Evolutionary conservation across 768 basidiomycete genomes (phyloP).

Genomic region (Trametes gibbosa): DNA sequence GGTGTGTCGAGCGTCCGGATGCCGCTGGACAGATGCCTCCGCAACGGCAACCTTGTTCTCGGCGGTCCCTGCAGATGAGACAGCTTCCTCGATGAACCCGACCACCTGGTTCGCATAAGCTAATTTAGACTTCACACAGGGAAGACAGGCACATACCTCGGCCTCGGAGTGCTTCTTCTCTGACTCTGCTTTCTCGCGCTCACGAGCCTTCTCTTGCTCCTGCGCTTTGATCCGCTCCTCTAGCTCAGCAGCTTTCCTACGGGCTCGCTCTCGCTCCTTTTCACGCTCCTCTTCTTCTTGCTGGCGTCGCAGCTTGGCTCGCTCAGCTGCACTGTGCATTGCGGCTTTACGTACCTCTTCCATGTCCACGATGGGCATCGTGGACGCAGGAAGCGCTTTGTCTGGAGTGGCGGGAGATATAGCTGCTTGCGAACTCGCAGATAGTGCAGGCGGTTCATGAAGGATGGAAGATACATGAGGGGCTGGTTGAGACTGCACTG

Average conservation of each 20-base stretch:
- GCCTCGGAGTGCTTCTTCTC: slow-evolving; percentile 19
- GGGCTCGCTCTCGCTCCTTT: slow-evolving; percentile 76
- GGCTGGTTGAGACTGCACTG: slow-evolving; percentile 29
- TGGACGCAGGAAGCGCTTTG: slow-evolving; percentile 18
- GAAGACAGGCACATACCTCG: slow-evolving; percentile 17
- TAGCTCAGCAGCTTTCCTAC: slow-evolving; percentile 73
- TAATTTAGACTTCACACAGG: not conserved
- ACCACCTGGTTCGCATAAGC: slow-evolving; percentile 36
- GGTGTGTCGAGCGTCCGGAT: slow-evolving; percentile 1
- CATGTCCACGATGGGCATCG: slow-evolving; percentile 32
- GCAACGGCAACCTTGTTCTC: slow-evolving; percentile 2
- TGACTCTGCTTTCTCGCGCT: slow-evolving; percentile 9
- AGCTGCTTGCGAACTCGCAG: slow-evolving; percentile 14
- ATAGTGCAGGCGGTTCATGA: slow-evolving; percentile 15
- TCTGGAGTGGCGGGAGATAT: slow-evolving; percentile 18
- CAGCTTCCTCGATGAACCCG: slow-evolving; percentile 47
- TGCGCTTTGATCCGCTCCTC: slow-evolving; percentile 61
- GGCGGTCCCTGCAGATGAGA: slow-evolving; percentile 26
- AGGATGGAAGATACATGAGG: not conserved
- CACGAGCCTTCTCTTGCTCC: slow-evolving; percentile 20
- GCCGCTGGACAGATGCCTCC: slow-evolving; percentile 3
- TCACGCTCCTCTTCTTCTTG: slow-evolving; percentile 83
- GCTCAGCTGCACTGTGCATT: slow-evolving; percentile 84
- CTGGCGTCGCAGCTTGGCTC: slow-evolving; percentile 75
- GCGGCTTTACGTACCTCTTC: slow-evolving; percentile 69